Evolutionary conservation across 177 flowering plant species (phyloP).

Genomic region (Vitis hybrid): DNA sequence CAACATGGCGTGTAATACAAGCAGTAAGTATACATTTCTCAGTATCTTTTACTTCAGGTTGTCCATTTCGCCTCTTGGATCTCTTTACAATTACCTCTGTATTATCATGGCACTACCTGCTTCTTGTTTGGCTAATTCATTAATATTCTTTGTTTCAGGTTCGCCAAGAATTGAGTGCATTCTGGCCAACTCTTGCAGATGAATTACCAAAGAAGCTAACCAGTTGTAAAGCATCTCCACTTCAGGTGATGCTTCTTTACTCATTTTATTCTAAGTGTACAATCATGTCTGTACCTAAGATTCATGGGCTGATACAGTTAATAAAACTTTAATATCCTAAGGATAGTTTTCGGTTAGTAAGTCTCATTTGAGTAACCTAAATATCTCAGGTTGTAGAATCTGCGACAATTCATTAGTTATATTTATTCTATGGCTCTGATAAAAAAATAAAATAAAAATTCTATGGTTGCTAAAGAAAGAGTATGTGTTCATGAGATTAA

Average conservation of each 20-base stretch:
- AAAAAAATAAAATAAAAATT: too few relatives aligned
- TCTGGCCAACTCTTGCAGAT: constrained; percentile 69
- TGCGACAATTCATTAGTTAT: too few relatives aligned
- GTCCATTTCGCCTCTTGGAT: neutral
- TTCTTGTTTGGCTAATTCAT: constrained; percentile 1
- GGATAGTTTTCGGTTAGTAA: too few relatives aligned
- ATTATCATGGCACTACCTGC: neutral
- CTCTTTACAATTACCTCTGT: neutral
- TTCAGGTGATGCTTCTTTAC: constrained; percentile 35
- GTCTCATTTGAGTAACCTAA: too few relatives aligned
- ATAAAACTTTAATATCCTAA: neutral
- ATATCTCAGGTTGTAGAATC: too few relatives aligned
- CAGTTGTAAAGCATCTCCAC: constrained; percentile 28
- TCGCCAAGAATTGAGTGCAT: constrained; percentile 55
- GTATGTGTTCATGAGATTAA: too few relatives aligned
- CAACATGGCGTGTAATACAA: constrained; percentile 88
- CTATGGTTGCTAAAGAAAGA: too few relatives aligned
- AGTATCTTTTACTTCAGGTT: neutral
- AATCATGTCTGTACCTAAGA: neutral
- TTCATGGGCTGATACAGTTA: too few relatives aligned
- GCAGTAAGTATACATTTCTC: constrained; percentile 39
- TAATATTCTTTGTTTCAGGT: constrained; percentile 47
- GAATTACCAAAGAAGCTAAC: constrained; percentile 55
- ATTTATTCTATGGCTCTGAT: too few relatives aligned
- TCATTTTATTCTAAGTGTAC: neutral